Percentiles rank a stretch among this genome's conserved stretches.
Evolutionary conservation across 495 filamentous ascomycete species (phyloP).

Genomic region (Daldinia bambusicola): DNA sequence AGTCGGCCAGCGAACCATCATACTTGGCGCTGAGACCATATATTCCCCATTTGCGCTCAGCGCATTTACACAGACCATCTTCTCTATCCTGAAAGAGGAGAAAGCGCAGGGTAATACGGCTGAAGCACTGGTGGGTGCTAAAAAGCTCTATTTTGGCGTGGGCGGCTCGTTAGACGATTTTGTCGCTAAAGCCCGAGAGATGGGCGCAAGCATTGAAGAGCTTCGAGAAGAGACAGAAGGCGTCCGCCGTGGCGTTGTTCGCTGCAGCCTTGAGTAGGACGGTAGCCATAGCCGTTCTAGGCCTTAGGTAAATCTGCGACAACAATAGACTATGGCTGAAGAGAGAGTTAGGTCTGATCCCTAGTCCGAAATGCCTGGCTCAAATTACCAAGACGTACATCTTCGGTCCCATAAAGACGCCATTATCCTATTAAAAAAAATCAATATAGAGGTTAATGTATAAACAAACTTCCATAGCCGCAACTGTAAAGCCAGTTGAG

Average conservation of each 20-base stretch:
- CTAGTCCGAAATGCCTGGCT: background rate
- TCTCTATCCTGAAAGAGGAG: slow-evolving; percentile 68
- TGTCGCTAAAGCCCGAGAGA: slow-evolving; percentile 66
- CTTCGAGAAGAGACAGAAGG: slow-evolving; percentile 72
- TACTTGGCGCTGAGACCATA: slow-evolving; percentile 93
- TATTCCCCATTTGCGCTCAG: slow-evolving; percentile 82
- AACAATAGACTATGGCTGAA: background rate
- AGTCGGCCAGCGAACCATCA: slow-evolving; percentile 53
- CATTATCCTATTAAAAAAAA: background rate
- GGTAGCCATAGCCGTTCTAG: background rate
- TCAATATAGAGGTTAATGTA: background rate
- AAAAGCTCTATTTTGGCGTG: slow-evolving; percentile 95
- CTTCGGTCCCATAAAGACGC: background rate
- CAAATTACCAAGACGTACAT: background rate
- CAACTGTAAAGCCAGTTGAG: background rate
- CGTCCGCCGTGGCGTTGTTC: slow-evolving; percentile 64
- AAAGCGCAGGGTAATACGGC: slow-evolving; percentile 54
- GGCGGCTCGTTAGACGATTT: slow-evolving; percentile 94
- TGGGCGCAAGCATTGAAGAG: slow-evolving; percentile 65
- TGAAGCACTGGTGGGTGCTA: slow-evolving; percentile 85
- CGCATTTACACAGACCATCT: slow-evolving; percentile 78
- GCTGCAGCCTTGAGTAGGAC: slow-evolving; percentile 48
- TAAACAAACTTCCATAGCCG: background rate
- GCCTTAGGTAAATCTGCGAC: background rate
- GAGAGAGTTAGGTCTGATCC: background rate